Base-by-base conservation (phyloP, 176 grass and related monocot species). In the Avena eriantha region DNA sequence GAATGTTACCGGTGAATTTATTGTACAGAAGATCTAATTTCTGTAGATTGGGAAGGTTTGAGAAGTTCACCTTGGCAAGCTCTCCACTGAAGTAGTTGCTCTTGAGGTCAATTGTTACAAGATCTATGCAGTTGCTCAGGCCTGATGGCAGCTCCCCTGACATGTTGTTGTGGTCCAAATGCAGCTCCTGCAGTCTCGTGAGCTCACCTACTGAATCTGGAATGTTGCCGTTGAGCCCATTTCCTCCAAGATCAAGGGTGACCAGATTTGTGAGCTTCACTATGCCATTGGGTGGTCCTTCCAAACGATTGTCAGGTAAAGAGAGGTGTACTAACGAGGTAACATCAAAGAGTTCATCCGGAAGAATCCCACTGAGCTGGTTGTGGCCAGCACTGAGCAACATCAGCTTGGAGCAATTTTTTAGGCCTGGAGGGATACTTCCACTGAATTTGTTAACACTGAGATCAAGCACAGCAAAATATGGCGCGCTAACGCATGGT, bases 171-270 rank as follows among this genome's bases (percentile, higher is more conserved):
- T 15, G 6, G 9, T 77, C 54, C 22, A 92, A 59, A 4, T 74
- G 76, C 55, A 91, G 51, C 49, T 88, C 76, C 89, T 91, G 35
- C n/a, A 91, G 23, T 60, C 5, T 88, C 21, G 76, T 75, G 16
- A 91, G 86, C 76, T 85, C 23, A 15, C 86, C 80, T 57, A 91
- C 81, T 9, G 79, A 87, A 1, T 90, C 22, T 2, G 89, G 85
- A 53, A 91, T 76, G 5, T 71, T 67, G 29, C 64, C 14, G 7
- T 6, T 67, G 26, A 67, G 5, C 12, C 14, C 2, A 33, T 67
- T 67, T 3, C 29, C 64, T 15, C 64, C 64, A 18, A 67, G 64
- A 67, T 67, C 64, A 67, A 67, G 29, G 0, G 64, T 67, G 6
- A 35, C 29, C 1, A 67, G 29, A 67, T 35, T 67, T 34, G 14